Evolutionary conservation across 2,329 filamentous ascomycete genomes (phyloP).

Genomic region (Aspergillus sp.): DNA sequence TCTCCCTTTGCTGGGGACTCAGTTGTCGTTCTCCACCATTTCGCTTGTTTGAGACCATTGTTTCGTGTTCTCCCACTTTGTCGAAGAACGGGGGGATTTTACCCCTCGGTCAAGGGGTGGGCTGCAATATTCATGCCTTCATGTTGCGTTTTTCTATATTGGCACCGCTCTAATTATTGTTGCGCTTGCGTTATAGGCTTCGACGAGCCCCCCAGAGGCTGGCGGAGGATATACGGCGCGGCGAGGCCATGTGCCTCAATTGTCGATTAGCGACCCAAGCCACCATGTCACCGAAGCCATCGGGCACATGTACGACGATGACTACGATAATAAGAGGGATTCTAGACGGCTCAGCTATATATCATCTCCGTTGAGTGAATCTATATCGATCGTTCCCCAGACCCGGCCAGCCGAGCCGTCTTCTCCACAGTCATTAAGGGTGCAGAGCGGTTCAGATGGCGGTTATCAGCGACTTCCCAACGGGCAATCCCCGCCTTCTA

Average conservation of each 20-base stretch:
- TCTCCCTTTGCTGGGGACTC: not conserved
- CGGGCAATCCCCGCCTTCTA: conserved; percentile 31
- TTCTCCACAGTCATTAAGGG: conserved; percentile 28
- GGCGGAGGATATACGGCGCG: conserved; percentile 51
- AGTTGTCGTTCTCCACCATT: not conserved
- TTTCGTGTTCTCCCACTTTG: not conserved
- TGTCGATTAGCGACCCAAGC: conserved; percentile 80
- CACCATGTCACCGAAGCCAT: conserved; percentile 96
- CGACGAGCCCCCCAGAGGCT: conserved; percentile 41
- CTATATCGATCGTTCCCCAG: conserved; percentile 41
- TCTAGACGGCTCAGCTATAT: conserved; percentile 76
- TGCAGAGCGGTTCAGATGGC: conserved; percentile 36
- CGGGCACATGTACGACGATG: conserved; percentile 83
- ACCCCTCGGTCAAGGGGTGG: conserved; percentile 9
- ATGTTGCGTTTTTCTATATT: not conserved
- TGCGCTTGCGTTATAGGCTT: conserved; percentile 35
- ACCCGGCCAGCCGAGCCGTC: conserved; percentile 27
- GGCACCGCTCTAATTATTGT: conserved; percentile 9
- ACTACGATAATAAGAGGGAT: conserved; percentile 59
- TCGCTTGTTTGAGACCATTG: not conserved
- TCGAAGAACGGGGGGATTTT: not conserved
- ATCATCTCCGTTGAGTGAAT: conserved; percentile 48
- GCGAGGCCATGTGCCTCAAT: conserved; percentile 59
- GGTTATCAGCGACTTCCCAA: conserved; percentile 29
- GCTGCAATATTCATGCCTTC: not conserved